Conservation (phyloP, 2,329 filamentous ascomycete species). For the Pyrenochaeta sp. region DNA sequence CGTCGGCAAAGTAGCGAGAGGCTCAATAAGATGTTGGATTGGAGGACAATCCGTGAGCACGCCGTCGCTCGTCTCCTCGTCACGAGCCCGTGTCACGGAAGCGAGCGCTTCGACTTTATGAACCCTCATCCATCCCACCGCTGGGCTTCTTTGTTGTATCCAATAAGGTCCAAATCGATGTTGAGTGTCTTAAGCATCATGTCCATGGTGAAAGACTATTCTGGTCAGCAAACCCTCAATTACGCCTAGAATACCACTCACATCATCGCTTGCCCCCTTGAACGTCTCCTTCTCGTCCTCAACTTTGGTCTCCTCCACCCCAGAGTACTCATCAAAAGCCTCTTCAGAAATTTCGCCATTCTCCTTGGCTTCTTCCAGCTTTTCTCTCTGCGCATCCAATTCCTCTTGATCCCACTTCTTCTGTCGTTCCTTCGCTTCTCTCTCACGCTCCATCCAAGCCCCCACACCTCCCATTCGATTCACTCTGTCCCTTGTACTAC, state of each 20-base stretch:
- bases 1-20: too few relatives aligned
- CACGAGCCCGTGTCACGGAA: too few relatives aligned
- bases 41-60: too few relatives aligned
- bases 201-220: slow-evolving; percentile 69
- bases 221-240: slow-evolving; percentile 17
- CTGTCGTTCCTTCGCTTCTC: slow-evolving; percentile 42
- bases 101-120: too few relatives aligned
- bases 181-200: slow-evolving; percentile 73
- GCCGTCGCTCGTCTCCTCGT: too few relatives aligned
- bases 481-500: slow-evolving; percentile 65
- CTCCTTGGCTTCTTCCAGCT: slow-evolving; percentile 51
- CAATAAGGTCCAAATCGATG: slow-evolving; percentile 68
- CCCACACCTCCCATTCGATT: slow-evolving; percentile 68
- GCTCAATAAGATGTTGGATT: too few relatives aligned
- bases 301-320: slow-evolving; percentile 46
- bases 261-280: slow-evolving; percentile 48
- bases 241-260: slow-evolving; percentile 34
- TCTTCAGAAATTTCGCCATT: slow-evolving; percentile 52
- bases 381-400: slow-evolving; percentile 50
- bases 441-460: slow-evolving; percentile 58
- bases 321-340: slow-evolving; percentile 56
- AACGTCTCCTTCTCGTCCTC: slow-evolving; percentile 51
- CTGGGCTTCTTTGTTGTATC: slow-evolving; percentile 65
- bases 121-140: slow-evolving; percentile 63
- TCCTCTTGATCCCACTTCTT: slow-evolving; percentile 49